Percentiles rank a stretch among this genome's conserved stretches.
These are phyloP conservation scores for Rhodomyrtus psidioides DNA, from an alignment of 441 rosid genomes.

Conservation along the genomic window DNA sequence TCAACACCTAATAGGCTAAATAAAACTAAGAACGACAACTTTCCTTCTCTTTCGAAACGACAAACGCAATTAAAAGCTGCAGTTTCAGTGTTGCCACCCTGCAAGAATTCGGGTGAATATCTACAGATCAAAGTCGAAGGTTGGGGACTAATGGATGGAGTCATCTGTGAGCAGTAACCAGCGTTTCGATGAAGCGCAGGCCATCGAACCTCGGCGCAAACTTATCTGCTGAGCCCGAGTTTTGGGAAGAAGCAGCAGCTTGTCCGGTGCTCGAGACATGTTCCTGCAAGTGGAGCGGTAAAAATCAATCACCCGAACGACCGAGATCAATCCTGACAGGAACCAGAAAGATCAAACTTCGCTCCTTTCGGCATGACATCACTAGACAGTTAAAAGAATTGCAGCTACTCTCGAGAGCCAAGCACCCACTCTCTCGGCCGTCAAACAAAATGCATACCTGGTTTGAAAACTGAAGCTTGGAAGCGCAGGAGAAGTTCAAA, in stretches of 20 bases:
- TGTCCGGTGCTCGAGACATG: slow-evolving; percentile 22
- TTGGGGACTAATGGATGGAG: not conserved
- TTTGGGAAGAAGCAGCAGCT: slow-evolving; percentile 15
- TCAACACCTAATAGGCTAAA: not conserved
- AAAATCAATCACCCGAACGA: not conserved
- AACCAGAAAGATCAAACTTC: not conserved
- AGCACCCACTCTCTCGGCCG: not conserved
- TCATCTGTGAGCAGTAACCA: slow-evolving; percentile 63
- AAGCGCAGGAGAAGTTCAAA: slow-evolving; percentile 11
- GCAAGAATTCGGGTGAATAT: not conserved
- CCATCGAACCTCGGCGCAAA: slow-evolving; percentile 68
- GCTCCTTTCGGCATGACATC: not conserved
- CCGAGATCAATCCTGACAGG: not conserved
- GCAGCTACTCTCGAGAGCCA: not conserved
- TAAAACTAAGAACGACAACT: not conserved
- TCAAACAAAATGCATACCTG: slow-evolving; percentile 23
- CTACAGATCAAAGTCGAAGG: not conserved
- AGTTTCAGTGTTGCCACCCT: not conserved
- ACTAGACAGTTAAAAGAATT: not conserved
- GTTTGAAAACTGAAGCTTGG: slow-evolving; percentile 28
- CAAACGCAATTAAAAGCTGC: not conserved
- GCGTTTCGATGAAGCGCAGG: slow-evolving; percentile 56
- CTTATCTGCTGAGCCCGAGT: slow-evolving; percentile 22
- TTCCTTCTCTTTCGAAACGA: not conserved
- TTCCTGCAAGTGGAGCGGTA: slow-evolving; percentile 21